Percentiles rank a stretch among this genome's conserved stretches.
phyloP scores from a whole-genome alignment of 1,284 basidiomycete species.

The Ustilago loliicola region DNA sequence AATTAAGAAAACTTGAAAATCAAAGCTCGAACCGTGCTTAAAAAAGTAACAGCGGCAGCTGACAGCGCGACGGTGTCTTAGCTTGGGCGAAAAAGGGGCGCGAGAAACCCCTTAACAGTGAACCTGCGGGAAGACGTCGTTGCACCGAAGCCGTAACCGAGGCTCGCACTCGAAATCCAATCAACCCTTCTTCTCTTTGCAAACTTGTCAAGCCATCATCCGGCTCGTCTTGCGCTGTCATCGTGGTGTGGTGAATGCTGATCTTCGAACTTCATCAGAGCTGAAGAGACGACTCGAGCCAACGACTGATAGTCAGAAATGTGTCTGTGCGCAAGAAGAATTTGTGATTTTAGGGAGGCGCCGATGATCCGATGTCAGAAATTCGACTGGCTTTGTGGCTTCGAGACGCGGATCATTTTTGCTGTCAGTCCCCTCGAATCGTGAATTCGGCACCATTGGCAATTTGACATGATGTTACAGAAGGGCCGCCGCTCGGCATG shows the following conservation, averaged over 20 bases:
- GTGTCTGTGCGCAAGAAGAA: conserved; percentile 8
- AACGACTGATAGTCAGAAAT: not conserved
- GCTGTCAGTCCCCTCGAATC: not conserved
- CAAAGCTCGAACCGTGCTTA: conserved; percentile 6
- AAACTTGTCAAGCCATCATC: too few relatives aligned
- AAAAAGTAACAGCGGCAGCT: conserved; percentile 8
- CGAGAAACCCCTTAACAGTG: not conserved
- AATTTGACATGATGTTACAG: too few relatives aligned
- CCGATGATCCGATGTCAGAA: conserved; percentile 6
- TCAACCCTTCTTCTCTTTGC: not conserved
- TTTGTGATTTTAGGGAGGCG: conserved; percentile 6
- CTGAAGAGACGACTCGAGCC: not conserved
- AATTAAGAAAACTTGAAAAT: not conserved
- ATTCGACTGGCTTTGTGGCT: not conserved
- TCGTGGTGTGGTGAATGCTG: too few relatives aligned
- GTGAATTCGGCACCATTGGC: not conserved
- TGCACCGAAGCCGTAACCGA: not conserved
- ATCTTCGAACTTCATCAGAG: too few relatives aligned
- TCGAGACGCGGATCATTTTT: not conserved
- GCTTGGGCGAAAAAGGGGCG: not conserved
- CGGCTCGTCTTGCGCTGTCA: too few relatives aligned
- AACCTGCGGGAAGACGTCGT: conserved; percentile 17
- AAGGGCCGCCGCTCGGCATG: too few relatives aligned
- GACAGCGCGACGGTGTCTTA: not conserved
- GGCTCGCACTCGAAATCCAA: not conserved